Evolutionary conservation across 805 yeast species (phyloP).

Genomic region (Nakazawaea anatomiae): DNA sequence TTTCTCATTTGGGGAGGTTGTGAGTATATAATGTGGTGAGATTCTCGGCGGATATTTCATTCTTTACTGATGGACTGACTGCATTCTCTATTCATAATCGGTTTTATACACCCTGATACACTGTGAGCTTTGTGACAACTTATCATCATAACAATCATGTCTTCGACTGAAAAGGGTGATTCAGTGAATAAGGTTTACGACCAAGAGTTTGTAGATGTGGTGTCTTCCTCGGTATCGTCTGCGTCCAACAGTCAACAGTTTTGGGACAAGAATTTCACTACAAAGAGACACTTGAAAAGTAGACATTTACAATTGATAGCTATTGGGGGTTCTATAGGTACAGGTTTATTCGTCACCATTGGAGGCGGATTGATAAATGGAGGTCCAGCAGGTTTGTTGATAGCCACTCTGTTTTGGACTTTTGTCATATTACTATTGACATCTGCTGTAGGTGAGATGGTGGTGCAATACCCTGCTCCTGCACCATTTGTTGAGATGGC

Average conservation of each 20-base stretch:
- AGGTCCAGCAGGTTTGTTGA: slow-evolving; percentile 29
- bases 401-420: slow-evolving; percentile 28
- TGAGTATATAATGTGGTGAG: too few relatives aligned
- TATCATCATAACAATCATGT: background rate
- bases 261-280: slow-evolving; percentile 10
- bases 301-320: slow-evolving; percentile 34
- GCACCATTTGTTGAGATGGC: slow-evolving; percentile 32
- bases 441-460: slow-evolving; percentile 30
- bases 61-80: too few relatives aligned
- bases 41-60: too few relatives aligned
- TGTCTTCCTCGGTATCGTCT: slow-evolving; percentile 1
- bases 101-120: too few relatives aligned
- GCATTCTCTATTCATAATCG: too few relatives aligned
- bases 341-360: slow-evolving; percentile 31
- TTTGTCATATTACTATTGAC: slow-evolving; percentile 25
- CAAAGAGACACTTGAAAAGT: slow-evolving; percentile 26
- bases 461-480: slow-evolving; percentile 29
- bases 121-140: too few relatives aligned
- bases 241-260: background rate
- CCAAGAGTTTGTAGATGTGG: slow-evolving; percentile 1
- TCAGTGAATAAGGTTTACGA: background rate
- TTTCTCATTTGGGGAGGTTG: background rate
- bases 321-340: slow-evolving; percentile 36
- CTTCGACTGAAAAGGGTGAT: background rate
- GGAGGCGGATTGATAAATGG: slow-evolving; percentile 27